phyloP scores from a whole-genome alignment of 2,329 filamentous ascomycete genomes.

The Stachybotrys chartarum region DNA sequence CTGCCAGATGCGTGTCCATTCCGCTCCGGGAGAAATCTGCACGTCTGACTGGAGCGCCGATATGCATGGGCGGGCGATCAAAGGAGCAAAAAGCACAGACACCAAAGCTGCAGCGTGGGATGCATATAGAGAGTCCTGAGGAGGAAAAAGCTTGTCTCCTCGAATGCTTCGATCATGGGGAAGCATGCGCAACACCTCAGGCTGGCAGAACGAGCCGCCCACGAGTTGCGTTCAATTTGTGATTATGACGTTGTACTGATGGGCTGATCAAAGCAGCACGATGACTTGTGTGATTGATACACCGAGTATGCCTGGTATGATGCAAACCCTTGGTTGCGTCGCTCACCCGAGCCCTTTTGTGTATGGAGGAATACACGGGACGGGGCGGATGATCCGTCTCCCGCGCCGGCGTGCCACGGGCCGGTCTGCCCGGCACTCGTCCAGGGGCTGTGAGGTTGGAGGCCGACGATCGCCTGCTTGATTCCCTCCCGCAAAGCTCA shows the following conservation, averaged over 20 bases:
- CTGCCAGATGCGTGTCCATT: not conserved
- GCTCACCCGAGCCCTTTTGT: not conserved
- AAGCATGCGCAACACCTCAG: too few relatives aligned
- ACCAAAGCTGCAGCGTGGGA: not conserved
- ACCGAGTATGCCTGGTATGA: not conserved
- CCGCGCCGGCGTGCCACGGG: not conserved
- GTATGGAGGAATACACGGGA: not conserved
- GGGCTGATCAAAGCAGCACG: not conserved
- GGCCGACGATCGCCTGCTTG: not conserved
- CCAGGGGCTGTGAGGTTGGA: not conserved
- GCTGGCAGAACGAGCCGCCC: too few relatives aligned
- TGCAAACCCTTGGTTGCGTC: not conserved
- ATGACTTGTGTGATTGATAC: too few relatives aligned
- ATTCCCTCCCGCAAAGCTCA: not conserved
- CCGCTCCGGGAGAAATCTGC: not conserved
- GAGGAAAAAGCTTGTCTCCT: too few relatives aligned
- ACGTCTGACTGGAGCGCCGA: not conserved
- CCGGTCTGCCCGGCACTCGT: not conserved
- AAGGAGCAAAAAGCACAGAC: not conserved
- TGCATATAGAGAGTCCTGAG: not conserved
- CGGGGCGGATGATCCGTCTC: not conserved
- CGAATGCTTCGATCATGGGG: too few relatives aligned
- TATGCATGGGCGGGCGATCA: not conserved
- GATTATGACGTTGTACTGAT: not conserved
- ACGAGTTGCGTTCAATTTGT: not conserved